phyloP scores from a whole-genome alignment of 371 early-diverging fungal species.

The Blakeslea trispora region DNA sequence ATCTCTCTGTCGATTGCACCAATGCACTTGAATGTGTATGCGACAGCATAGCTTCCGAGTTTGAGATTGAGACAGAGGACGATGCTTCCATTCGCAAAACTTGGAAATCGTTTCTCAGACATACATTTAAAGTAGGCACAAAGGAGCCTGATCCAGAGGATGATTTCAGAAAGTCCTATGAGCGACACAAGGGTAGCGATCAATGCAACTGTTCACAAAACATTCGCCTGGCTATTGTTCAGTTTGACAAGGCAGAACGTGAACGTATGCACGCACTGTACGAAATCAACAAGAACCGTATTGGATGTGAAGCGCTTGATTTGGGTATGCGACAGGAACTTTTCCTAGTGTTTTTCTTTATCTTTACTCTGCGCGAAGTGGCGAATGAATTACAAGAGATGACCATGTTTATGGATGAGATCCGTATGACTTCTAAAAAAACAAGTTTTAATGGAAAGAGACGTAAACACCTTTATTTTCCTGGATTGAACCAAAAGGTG shows the following conservation, averaged over 20 bases:
- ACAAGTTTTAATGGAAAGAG: constrained; percentile 35
- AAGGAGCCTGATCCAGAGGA: constrained; percentile 10
- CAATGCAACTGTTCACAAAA: constrained; percentile 37
- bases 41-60: constrained; percentile 42
- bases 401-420: constrained; percentile 44
- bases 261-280: constrained; percentile 47
- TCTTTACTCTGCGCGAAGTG: constrained; percentile 62
- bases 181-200: constrained; percentile 16
- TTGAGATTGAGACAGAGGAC: constrained; percentile 52
- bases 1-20: constrained; percentile 50
- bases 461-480: constrained; percentile 53
- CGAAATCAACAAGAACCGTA: constrained; percentile 39
- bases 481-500: constrained; percentile 54
- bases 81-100: constrained; percentile 41
- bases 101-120: constrained; percentile 37
- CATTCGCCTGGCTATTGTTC: constrained; percentile 34
- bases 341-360: constrained; percentile 66
- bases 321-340: constrained; percentile 60
- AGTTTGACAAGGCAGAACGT: constrained; percentile 47
- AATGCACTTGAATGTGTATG: constrained; percentile 51
- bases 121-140: constrained; percentile 25
- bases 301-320: constrained; percentile 42
- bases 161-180: constrained; percentile 8
- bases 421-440: constrained; percentile 26
- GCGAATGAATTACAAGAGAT: constrained; percentile 57